Percentiles rank a stretch among this genome's conserved stretches.
Evolutionary conservation across 225 moss, liverwort and hornwort genomes (phyloP).

Genomic region (Anthoceros angustus): DNA sequence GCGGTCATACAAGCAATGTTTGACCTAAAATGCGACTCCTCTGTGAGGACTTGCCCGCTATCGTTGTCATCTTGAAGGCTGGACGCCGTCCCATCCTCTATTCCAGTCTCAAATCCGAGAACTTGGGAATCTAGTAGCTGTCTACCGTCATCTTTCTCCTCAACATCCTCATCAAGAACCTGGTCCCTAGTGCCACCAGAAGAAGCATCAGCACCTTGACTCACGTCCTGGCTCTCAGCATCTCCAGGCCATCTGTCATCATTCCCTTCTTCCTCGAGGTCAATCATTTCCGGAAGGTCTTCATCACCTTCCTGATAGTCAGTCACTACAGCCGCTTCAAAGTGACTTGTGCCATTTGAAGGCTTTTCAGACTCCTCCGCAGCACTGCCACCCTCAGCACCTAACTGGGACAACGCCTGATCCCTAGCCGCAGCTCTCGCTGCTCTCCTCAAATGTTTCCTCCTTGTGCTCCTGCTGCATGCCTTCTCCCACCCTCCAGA

Average conservation of each 20-base stretch:
- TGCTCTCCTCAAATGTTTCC: slow-evolving; percentile 56
- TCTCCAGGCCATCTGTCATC: not conserved
- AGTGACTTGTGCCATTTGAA: not conserved
- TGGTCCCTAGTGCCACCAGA: not conserved
- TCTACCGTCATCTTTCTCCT: not conserved
- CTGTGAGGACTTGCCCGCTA: slow-evolving; percentile 34
- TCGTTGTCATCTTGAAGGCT: slow-evolving; percentile 15
- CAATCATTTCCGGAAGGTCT: not conserved
- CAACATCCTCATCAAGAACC: not conserved
- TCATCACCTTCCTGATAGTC: not conserved
- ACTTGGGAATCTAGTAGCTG: not conserved
- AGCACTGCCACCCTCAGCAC: slow-evolving; percentile 3
- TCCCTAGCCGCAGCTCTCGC: slow-evolving; percentile 33
- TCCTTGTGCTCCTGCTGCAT: slow-evolving; percentile 58
- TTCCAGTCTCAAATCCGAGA: not conserved
- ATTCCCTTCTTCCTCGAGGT: not conserved
- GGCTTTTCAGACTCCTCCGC: slow-evolving; percentile 7
- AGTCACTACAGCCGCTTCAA: no score
- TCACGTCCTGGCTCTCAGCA: not conserved
- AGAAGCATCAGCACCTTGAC: not conserved
- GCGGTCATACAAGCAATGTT: slow-evolving; percentile 74
- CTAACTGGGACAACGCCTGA: slow-evolving; percentile 7
- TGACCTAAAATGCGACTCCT: slow-evolving; percentile 43
- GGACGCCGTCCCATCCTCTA: slow-evolving; percentile 20
- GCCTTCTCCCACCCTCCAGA: slow-evolving; percentile 46